Percentiles rank a stretch among this genome's conserved stretches.
Evolutionary conservation across 768 basidiomycete genomes (phyloP).

Genomic region (Tulasnella sp.): DNA sequence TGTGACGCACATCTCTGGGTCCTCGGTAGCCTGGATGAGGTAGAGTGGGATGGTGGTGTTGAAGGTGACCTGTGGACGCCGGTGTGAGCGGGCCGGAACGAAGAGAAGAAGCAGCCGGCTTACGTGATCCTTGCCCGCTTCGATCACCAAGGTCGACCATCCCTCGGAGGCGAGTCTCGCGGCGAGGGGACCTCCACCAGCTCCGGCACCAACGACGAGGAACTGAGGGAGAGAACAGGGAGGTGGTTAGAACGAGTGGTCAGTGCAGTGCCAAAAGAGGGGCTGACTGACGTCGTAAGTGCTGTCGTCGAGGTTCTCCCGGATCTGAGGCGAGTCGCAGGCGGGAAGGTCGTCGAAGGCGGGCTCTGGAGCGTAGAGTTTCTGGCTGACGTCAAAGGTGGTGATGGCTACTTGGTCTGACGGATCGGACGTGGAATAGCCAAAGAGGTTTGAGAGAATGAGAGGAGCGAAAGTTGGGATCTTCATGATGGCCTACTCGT

Average conservation of each 20-base stretch:
- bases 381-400: not conserved
- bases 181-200: slow-evolving; percentile 2
- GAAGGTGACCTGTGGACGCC: not conserved
- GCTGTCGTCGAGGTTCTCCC: not conserved
- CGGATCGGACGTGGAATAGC: not conserved
- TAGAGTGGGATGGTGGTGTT: slow-evolving; percentile 10
- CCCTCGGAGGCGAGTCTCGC: not conserved
- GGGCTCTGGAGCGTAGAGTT: not conserved
- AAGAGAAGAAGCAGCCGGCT: not conserved
- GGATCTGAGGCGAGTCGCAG: not conserved
- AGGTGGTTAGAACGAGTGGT: not conserved
- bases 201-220: slow-evolving; percentile 2
- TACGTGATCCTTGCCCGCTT: slow-evolving; percentile 3
- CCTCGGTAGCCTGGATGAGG: slow-evolving; percentile 6
- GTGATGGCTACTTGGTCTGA: not conserved
- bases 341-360: not conserved
- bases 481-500: not conserved
- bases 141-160: not conserved
- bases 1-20: slow-evolving; percentile 8
- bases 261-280: not conserved
- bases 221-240: not conserved
- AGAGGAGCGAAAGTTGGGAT: not conserved
- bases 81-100: not conserved
- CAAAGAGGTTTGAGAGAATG: not conserved
- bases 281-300: not conserved